phyloP scores from a whole-genome alignment of 371 early-diverging fungal genomes.

The Zancudomyces culisetae region DNA sequence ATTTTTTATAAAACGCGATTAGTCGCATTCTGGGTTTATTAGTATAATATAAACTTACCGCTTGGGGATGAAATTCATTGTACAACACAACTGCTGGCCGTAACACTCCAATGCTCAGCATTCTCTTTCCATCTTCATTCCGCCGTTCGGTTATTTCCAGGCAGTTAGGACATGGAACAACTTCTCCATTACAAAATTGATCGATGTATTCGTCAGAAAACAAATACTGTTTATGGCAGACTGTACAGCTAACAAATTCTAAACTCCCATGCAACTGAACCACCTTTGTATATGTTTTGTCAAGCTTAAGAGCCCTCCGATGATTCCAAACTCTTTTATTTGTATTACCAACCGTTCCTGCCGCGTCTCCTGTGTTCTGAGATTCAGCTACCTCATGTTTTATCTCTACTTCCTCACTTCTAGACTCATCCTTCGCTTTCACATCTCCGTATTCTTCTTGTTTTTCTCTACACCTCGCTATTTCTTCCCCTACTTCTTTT shows the following conservation, averaged over 20 bases:
- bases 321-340: not conserved
- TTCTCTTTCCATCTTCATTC: conserved; percentile 50
- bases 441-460: not conserved
- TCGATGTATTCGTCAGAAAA: conserved; percentile 17
- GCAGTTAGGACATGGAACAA: conserved; percentile 56
- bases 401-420: not conserved
- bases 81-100: conserved; percentile 96
- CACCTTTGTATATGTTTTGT: conserved; percentile 29
- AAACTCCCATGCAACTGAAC: conserved; percentile 89
- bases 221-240: conserved; percentile 38
- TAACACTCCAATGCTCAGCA: conserved; percentile 57
- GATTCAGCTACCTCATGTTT: not conserved
- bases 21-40: not conserved
- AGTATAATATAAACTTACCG: conserved; percentile 10
- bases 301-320: not conserved
- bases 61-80: conserved; percentile 76
- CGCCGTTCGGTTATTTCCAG: conserved; percentile 33
- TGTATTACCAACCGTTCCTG: not conserved
- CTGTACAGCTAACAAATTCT: conserved; percentile 62
- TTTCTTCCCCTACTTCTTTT: not conserved
- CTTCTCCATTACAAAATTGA: conserved; percentile 17
- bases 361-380: not conserved
- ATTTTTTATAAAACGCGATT: conserved; percentile 10
- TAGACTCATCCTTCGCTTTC: conserved; percentile 1
- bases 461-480: no score